Percentiles rank a stretch among this genome's conserved stretches.
Conservation (phyloP, 176 grass and related monocot genomes). For the Lolium multiflorum region DNA sequence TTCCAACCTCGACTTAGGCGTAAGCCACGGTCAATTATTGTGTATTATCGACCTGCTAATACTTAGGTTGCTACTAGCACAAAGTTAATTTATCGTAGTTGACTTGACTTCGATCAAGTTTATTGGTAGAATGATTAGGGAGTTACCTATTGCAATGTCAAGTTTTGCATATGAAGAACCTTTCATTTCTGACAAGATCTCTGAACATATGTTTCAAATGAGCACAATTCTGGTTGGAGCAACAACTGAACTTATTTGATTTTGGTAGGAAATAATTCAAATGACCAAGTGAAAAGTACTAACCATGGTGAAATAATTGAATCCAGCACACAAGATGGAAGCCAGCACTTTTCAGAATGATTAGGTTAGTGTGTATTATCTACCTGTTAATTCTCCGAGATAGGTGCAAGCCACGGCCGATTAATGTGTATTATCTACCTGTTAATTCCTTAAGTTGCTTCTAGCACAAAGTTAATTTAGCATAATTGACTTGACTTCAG, state of each 20-base stretch:
- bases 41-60: constrained; percentile 18
- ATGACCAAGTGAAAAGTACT: not conserved
- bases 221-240: not conserved
- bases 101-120: constrained; percentile 36
- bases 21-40: constrained; percentile 24
- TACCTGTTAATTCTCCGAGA: too few relatives aligned
- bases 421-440: constrained; percentile 19
- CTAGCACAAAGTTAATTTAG: constrained; percentile 24
- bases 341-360: not conserved
- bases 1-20: constrained; percentile 49
- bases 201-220: not conserved
- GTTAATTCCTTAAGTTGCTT: constrained; percentile 6
- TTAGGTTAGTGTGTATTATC: too few relatives aligned
- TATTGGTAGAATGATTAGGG: not conserved
- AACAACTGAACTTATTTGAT: not conserved
- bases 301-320: constrained; percentile 20
- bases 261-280: not conserved
- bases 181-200: not conserved
- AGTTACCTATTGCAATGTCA: not conserved
- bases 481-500: constrained; percentile 43
- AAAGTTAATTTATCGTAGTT: constrained; percentile 41
- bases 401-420: constrained; percentile 19
- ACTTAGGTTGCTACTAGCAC: not conserved
- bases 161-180: not conserved
- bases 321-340: constrained; percentile 25